A percentile compares a stretch with the other conserved stretches of the same genome.
These are phyloP conservation scores for Rhizophagus sp. DNA, from an alignment of 192 early-diverging fungal genomes.

Conservation along the genomic window DNA sequence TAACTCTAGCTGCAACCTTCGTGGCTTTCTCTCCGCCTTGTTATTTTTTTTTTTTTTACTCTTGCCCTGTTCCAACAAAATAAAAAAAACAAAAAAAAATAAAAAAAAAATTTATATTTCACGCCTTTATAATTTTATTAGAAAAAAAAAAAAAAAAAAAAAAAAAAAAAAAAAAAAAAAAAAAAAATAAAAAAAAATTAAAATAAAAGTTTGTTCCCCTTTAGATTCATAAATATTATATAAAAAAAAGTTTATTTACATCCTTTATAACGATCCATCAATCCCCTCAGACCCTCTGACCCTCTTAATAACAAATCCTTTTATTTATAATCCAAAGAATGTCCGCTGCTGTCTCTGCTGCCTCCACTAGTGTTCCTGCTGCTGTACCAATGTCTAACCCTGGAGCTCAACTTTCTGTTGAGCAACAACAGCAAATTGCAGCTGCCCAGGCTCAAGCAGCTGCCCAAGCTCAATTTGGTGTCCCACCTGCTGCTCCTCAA, in stretches of 20 bases:
- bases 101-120: no score
- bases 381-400: constrained; percentile 42
- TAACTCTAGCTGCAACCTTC: background rate
- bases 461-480: constrained; percentile 47
- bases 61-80: no score
- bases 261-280: background rate
- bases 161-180: no score
- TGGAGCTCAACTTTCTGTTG: constrained; percentile 46
- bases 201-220: background rate
- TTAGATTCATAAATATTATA: background rate
- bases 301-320: background rate
- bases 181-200: no score
- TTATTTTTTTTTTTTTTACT: background rate
- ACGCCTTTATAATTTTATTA: no score
- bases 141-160: no score
- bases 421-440: constrained; percentile 55
- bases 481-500: constrained; percentile 47
- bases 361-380: constrained; percentile 33
- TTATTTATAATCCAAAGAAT: constrained; percentile 21
- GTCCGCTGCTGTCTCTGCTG: constrained; percentile 42
- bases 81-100: no score
- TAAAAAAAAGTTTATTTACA: background rate
- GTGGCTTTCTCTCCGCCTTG: background rate
- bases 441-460: constrained; percentile 45
- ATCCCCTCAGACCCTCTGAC: background rate